Percentiles rank a stretch among this genome's conserved stretches.
These are phyloP conservation scores for Wickerhamomyces alni DNA, from an alignment of 805 yeast genomes.

Conservation along the genomic window DNA sequence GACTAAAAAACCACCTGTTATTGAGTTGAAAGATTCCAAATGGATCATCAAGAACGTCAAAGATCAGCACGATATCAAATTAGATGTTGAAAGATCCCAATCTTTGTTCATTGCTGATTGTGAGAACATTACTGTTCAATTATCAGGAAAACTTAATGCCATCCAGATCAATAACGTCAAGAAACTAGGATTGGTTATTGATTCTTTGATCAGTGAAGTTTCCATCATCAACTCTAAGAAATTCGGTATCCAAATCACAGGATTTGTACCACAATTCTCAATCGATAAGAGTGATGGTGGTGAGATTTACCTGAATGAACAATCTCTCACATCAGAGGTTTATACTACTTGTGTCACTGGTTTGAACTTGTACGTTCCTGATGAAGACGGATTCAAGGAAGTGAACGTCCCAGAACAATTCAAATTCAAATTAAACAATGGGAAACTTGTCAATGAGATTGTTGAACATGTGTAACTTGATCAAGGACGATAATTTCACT, in stretches of 20 bases:
- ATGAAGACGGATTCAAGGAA: conserved; percentile 65
- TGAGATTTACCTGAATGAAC: conserved; percentile 66
- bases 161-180: conserved; percentile 70
- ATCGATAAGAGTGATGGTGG: conserved; percentile 90
- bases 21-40: conserved; percentile 77
- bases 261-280: conserved; percentile 75
- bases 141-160: conserved; percentile 90
- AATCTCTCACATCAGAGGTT: conserved; percentile 67
- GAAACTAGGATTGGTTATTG: conserved; percentile 73
- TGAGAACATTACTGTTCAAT: conserved; percentile 62
- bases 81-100: conserved; percentile 82
- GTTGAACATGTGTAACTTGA: conserved; percentile 58
- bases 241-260: conserved; percentile 82
- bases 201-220: conserved; percentile 78
- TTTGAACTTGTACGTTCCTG: conserved; percentile 79
- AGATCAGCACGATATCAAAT: conserved; percentile 50
- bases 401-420: conserved; percentile 89
- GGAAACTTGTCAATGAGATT: conserved; percentile 60
- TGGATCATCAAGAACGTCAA: conserved; percentile 86
- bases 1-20: conserved; percentile 45
- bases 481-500: too few species aligned
- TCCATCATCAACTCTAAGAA: conserved; percentile 78
- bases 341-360: conserved; percentile 83
- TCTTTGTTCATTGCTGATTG: conserved; percentile 87
- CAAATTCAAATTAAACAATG: conserved; percentile 58